These are phyloP conservation scores for Kwoniella bestiolae DNA, from an alignment of 768 basidiomycete species.

Conservation along the genomic window DNA sequence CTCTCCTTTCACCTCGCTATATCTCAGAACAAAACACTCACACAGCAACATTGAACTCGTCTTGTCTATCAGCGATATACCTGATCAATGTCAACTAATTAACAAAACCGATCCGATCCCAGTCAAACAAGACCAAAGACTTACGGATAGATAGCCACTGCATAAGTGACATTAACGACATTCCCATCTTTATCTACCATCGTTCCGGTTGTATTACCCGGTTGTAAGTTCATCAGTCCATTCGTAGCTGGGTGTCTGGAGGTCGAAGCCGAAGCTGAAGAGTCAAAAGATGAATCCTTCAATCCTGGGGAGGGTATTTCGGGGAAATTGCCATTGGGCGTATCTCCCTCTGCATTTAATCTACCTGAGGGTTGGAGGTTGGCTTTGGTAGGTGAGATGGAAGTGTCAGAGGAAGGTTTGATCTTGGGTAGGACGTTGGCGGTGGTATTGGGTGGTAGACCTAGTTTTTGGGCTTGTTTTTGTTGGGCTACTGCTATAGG, in stretches of 20 bases:
- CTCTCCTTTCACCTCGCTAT: neutral
- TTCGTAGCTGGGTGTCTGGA: slow-evolving; percentile 15
- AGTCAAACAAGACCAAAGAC: neutral
- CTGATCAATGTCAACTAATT: slow-evolving; percentile 9
- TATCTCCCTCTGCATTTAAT: slow-evolving; percentile 35
- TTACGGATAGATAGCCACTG: slow-evolving; percentile 91
- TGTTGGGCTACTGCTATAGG: slow-evolving; percentile 96
- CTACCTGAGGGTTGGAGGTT: slow-evolving; percentile 29
- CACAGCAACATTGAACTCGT: slow-evolving; percentile 98
- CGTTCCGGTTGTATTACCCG: slow-evolving; percentile 40
- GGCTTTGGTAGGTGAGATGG: slow-evolving; percentile 42
- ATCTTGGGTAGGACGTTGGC: slow-evolving; percentile 41
- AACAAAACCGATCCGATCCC: neutral
- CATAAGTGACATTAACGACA: slow-evolving; percentile 72
- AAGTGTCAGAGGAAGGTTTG: slow-evolving; percentile 35
- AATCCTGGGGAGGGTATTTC: slow-evolving; percentile 55
- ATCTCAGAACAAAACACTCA: slow-evolving; percentile 60
- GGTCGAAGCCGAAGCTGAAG: neutral
- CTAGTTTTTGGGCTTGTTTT: slow-evolving; percentile 79
- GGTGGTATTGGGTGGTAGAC: slow-evolving; percentile 34
- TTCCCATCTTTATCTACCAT: slow-evolving; percentile 59
- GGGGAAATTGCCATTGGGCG: slow-evolving; percentile 42
- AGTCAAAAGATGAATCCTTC: slow-evolving; percentile 17
- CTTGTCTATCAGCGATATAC: slow-evolving; percentile 97
- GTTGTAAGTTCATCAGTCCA: slow-evolving; percentile 15